Evolutionary conservation across 106 monocot species (phyloP), one percentile per base, ranked within the genome.

Genomic region (Chionographis japonica): DNA sequence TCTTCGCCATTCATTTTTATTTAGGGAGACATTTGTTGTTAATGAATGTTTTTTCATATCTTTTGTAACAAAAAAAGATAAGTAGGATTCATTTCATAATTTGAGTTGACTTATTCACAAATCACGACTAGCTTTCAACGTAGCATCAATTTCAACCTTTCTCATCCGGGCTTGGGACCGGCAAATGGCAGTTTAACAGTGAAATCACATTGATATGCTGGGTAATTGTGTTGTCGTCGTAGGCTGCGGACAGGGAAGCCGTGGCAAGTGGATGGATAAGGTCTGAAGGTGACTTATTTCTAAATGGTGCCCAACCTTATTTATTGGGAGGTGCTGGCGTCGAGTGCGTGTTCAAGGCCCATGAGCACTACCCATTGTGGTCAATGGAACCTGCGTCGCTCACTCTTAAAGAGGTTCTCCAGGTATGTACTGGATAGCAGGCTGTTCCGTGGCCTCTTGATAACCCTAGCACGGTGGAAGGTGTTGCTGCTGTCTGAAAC

Each of bases 261-360:
- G 79, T 63, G 1, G 16, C 12, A 55, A 49, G 61, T 37, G 88
- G 88, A 16, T 82, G 71, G 69, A 71, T 89, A 79, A 81, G 79
- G 50, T 89, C 88, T 0, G 88, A 89, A 81, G 81, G 85, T 3
- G 88, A 89, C 67, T 39, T 82, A 15, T 82, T 89, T 56, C 79
- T 85, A 3, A 85, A 76, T 68, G 84, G 81, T 19, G 79, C 88
- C 39, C 86, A 78, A 43, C 77, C 41, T 16, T 60, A 38, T 43
- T 52, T 85, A 14, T 0, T 72, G 41, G 77, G 74, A 20, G 80
- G 72, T 19, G 41, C 68, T 38, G 80, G 71, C 62, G 68, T 78
- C 2, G 84, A 75, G 37, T 50, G 62, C 37, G 80, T 82, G 14
- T 90, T 90, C 77, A 83, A 71, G 64, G 64, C 82, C 4, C 58